Conservation (phyloP, 2,329 filamentous ascomycete species). For the Colletotrichum salicis region DNA sequence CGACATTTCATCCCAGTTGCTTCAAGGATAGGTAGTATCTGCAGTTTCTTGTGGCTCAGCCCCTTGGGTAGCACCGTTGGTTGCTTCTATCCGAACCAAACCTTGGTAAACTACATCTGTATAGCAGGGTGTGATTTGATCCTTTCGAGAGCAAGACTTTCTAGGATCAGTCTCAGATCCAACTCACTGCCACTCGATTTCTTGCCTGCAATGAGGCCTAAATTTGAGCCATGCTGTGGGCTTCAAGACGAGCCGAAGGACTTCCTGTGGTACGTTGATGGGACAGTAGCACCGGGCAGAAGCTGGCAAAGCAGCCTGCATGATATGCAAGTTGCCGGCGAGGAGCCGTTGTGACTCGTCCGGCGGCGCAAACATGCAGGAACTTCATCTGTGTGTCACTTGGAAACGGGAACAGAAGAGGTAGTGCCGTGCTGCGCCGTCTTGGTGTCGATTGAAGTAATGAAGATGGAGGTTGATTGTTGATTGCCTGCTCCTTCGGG, state of each 20-base stretch:
- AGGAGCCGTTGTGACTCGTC: background rate
- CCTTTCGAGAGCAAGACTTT: background rate
- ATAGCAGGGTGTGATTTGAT: background rate
- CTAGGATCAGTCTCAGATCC: background rate
- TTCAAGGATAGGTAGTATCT: background rate
- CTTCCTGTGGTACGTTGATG: background rate
- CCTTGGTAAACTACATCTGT: background rate
- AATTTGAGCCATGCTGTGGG: background rate
- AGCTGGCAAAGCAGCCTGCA: background rate
- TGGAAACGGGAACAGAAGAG: background rate
- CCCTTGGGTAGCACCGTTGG: background rate
- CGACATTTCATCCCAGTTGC: background rate
- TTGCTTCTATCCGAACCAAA: background rate
- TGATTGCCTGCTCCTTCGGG: background rate
- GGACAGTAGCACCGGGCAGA: background rate
- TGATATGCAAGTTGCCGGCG: background rate
- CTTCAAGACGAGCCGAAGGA: background rate
- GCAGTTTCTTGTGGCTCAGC: background rate
- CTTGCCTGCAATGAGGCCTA: background rate
- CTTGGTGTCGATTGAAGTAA: background rate
- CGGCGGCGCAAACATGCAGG: constrained; percentile 19
- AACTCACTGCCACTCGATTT: background rate
- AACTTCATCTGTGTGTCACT: constrained; percentile 8
- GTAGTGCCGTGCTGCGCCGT: constrained; percentile 2
- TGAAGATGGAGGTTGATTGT: background rate